Base-by-base conservation (phyloP, 2,329 filamentous ascomycete genomes). In the Colletotrichum scovillei region DNA sequence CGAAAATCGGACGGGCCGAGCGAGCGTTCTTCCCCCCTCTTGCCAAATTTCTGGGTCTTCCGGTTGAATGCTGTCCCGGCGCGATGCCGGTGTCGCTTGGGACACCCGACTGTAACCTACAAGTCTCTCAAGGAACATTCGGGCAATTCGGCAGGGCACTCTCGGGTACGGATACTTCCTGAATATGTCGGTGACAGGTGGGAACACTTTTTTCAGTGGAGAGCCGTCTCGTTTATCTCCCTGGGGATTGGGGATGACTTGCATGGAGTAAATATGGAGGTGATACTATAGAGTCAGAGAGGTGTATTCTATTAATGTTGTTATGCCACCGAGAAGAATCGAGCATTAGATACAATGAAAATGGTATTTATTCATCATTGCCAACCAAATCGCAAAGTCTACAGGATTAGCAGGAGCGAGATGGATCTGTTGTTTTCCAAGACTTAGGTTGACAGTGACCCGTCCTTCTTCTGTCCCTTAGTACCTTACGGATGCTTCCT, bases 31-130 rank as follows among this genome's bases (percentile, higher is more conserved):
- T 56, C 55, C 22, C 55, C 70, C 70, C 55, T 66, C 30, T 46
- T n/a, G 24, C 19, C 42, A 49, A 2, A n/a, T 24, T 19, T 22
- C 28, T 49, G 42, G 42, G 42, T 42, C 14, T 16, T 49, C 71
- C 67, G 71, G 71, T 62, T 70, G 71, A 73, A 73, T 70, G 46
- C 71, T 73, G 71, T 73, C 71, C 71, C 67, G 71, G 67, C 58
- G 58, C 58, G 42, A 28, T 57, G 32, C 30, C 42, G 32, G 52
- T 66, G 49, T 65, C 49, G 49, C 42, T 49, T 49, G 42, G 19
- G 9, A 42, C 16, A 42, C 16, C 38, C 16, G 38, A 19, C 38
- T 42, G 38, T 14, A 42, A 9, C 42, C 16, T 49, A 19, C 5
- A n/a, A 8, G 19, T 16, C 3, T 19, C n/a, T 26, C 26, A 63